phyloP scores from a whole-genome alignment of 176 grass and related monocot species.

The Dactylis glomerata region DNA sequence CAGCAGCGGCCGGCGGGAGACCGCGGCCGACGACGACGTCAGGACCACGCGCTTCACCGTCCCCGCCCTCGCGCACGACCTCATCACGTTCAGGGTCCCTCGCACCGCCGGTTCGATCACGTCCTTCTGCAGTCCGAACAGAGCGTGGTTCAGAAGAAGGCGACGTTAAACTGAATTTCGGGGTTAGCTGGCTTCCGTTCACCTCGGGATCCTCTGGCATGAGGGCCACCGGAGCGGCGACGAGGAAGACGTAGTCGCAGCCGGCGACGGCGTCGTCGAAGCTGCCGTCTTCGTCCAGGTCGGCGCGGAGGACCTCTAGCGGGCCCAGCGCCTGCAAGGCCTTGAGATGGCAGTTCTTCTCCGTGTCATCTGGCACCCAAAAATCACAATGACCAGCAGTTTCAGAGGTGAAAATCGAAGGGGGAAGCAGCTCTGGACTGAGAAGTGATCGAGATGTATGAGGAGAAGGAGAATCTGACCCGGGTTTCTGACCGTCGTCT shows the following conservation, averaged over 20 bases:
- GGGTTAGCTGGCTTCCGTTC: no score
- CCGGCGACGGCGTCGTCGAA: constrained; percentile 54
- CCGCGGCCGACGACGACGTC: constrained; percentile 50
- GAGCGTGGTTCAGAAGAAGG: no score
- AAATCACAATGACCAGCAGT: background rate
- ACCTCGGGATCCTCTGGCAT: constrained; percentile 48
- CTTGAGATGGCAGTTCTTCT: constrained; percentile 43
- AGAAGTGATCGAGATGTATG: background rate
- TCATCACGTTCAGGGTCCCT: constrained; percentile 61
- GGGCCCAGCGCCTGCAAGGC: constrained; percentile 48
- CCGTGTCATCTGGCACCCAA: constrained; percentile 12
- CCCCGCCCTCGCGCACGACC: constrained; percentile 53
- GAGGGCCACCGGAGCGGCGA: constrained; percentile 64
- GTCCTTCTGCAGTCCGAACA: constrained; percentile 43
- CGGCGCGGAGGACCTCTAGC: constrained; percentile 38
- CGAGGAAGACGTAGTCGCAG: constrained; percentile 62
- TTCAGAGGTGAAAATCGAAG: no score
- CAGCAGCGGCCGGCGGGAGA: constrained; percentile 34
- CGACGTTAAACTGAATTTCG: no score
- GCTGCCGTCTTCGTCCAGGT: constrained; percentile 59
- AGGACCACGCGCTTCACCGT: constrained; percentile 58
- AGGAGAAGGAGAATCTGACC: background rate
- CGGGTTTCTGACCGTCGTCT: constrained; percentile 19
- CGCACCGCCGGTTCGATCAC: constrained; percentile 38
- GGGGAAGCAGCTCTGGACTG: background rate